Percentiles rank a stretch among this genome's conserved stretches.
These are phyloP conservation scores for Cytospora mali DNA, from an alignment of 2,329 filamentous ascomycete genomes.

Conservation along the genomic window DNA sequence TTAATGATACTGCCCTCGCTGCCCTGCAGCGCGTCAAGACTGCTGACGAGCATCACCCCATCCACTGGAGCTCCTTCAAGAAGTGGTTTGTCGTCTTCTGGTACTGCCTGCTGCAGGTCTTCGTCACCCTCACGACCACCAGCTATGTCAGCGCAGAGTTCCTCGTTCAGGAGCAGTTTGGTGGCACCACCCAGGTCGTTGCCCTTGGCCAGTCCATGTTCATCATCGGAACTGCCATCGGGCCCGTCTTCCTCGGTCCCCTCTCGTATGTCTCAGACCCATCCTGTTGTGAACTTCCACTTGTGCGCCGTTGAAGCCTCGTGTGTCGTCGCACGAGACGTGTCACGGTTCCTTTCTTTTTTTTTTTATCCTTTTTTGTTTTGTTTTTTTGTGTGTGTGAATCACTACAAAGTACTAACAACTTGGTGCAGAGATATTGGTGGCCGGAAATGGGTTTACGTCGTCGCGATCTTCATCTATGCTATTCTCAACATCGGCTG, in stretches of 20 bases:
- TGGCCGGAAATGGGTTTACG: conserved; percentile 48
- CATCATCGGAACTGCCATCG: conserved; percentile 45
- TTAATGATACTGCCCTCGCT: conserved; percentile 33
- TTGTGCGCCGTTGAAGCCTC: neutral
- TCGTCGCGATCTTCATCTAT: conserved; percentile 39
- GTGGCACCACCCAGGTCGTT: conserved; percentile 41
- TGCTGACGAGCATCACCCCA: conserved; percentile 34
- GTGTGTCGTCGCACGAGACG: neutral
- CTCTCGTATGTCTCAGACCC: conserved; percentile 38
- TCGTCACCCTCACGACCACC: conserved; percentile 43
- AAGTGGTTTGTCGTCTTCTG: conserved; percentile 36
- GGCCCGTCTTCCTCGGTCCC: conserved; percentile 45
- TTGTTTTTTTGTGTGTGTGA: neutral
- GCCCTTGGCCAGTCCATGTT: conserved; percentile 46
- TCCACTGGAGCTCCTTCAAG: conserved; percentile 36
- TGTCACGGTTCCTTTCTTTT: neutral
- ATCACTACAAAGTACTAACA: neutral
- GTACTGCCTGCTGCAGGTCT: conserved; percentile 40
- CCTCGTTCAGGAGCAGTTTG: conserved; percentile 42
- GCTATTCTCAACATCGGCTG: conserved; percentile 42
- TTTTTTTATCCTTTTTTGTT: too few species aligned
- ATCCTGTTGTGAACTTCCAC: neutral
- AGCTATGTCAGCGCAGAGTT: conserved; percentile 44
- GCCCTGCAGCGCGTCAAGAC: conserved; percentile 34
- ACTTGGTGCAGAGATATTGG: conserved; percentile 40